Conservation (phyloP, 208 protist species). For the Acanthamoeba healyi region DNA sequence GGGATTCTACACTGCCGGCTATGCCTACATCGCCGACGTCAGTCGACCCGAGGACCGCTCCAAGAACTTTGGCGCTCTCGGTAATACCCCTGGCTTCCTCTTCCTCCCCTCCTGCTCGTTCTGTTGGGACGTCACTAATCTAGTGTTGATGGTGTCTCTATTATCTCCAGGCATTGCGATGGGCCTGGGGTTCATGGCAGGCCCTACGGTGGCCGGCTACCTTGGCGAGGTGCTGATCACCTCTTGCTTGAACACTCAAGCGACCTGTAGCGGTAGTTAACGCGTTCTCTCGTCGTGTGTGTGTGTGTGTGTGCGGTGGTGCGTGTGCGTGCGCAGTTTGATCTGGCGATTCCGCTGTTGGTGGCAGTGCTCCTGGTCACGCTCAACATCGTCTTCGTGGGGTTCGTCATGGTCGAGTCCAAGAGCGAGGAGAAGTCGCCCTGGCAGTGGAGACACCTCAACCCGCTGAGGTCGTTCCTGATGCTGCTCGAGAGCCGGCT, state of each 20-base stretch:
- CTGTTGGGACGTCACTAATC: no score
- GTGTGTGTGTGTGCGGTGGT: background rate
- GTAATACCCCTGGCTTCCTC: no score
- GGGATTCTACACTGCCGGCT: conserved; percentile 31
- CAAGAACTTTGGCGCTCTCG: conserved; percentile 33
- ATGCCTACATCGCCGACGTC: conserved; percentile 50
- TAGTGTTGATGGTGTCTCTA: no score
- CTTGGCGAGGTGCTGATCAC: conserved; percentile 5
- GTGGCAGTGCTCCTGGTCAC: background rate
- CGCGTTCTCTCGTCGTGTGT: background rate
- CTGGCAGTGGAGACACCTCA: background rate
- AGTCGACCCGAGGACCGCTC: background rate
- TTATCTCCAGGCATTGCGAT: background rate
- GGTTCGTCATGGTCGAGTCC: conserved; percentile 59
- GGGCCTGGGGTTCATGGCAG: background rate
- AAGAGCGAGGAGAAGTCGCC: background rate
- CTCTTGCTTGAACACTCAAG: background rate
- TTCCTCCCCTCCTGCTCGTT: background rate
- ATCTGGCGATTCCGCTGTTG: conserved; percentile 18
- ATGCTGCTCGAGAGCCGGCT: background rate
- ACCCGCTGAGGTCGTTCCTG: conserved; percentile 30
- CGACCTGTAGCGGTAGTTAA: background rate
- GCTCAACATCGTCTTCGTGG: conserved; percentile 38
- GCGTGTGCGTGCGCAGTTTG: background rate
- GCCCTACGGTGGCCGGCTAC: background rate